Evolutionary conservation across 306 rosid genomes (phyloP).

Genomic region (Luffa aegyptiaca): DNA sequence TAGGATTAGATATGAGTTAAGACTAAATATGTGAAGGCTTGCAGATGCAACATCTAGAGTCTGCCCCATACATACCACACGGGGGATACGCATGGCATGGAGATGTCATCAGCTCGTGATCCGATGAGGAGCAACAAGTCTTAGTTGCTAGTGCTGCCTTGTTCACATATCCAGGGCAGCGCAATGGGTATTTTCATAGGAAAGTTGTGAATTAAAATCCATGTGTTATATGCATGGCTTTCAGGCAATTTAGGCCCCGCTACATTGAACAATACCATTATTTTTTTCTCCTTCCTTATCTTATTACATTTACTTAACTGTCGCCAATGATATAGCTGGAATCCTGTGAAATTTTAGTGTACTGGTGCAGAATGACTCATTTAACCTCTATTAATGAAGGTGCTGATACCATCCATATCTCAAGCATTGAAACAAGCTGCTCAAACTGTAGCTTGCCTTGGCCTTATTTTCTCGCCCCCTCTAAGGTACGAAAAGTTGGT

Average conservation of each 20-base stretch:
- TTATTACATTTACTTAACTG: background rate
- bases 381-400: background rate
- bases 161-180: background rate
- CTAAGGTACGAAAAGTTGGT: background rate
- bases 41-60: background rate
- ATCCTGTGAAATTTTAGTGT: background rate
- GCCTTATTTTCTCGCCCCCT: background rate
- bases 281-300: background rate
- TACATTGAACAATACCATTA: background rate
- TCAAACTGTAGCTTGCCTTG: background rate
- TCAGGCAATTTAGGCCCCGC: background rate
- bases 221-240: constrained; percentile 1
- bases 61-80: background rate
- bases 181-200: background rate
- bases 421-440: background rate
- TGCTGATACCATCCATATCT: background rate
- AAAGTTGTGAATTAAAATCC: background rate
- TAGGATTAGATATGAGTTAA: background rate
- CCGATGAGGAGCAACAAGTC: background rate
- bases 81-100: background rate
- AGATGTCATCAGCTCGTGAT: background rate
- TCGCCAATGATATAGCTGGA: background rate
- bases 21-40: background rate
- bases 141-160: constrained; percentile 4
- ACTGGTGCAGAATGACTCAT: background rate